phyloP scores from a whole-genome alignment of 2,329 filamentous ascomycete species.

The Venturiaceae sp. region DNA sequence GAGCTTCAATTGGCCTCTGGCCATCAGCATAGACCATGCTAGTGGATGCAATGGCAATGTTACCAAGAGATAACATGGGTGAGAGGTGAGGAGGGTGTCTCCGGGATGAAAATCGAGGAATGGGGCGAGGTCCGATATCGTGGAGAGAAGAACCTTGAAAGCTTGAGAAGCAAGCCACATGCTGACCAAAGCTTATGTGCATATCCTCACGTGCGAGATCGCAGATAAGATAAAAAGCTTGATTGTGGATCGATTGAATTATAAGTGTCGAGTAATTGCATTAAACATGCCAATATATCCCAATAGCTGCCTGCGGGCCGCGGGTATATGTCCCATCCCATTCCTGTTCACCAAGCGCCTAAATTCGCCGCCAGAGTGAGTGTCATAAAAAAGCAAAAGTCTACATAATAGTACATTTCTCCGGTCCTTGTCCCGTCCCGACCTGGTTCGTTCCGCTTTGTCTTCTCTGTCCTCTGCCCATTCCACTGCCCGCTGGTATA shows the following conservation, averaged over 20 bases:
- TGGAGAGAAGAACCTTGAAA: background rate
- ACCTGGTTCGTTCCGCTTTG: background rate
- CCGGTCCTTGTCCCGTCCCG: background rate
- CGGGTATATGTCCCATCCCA: background rate
- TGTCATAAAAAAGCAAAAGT: background rate
- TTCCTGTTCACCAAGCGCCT: background rate
- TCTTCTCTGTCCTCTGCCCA: background rate
- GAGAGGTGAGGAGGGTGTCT: background rate
- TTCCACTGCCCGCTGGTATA: background rate
- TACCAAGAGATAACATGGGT: background rate
- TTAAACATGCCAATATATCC: background rate
- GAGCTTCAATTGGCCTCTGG: background rate
- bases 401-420: constrained; percentile 12
- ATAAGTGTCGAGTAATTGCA: no score
- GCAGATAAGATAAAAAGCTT: background rate
- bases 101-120: background rate
- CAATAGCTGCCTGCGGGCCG: background rate
- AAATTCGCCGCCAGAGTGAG: background rate
- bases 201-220: background rate
- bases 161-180: no score
- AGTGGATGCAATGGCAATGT: background rate
- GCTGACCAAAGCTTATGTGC: constrained; percentile 1
- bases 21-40: background rate
- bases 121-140: background rate
- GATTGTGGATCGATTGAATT: no score